Evolutionary conservation across 306 rosid genomes (phyloP).

Genomic region (Malus asiatica): DNA sequence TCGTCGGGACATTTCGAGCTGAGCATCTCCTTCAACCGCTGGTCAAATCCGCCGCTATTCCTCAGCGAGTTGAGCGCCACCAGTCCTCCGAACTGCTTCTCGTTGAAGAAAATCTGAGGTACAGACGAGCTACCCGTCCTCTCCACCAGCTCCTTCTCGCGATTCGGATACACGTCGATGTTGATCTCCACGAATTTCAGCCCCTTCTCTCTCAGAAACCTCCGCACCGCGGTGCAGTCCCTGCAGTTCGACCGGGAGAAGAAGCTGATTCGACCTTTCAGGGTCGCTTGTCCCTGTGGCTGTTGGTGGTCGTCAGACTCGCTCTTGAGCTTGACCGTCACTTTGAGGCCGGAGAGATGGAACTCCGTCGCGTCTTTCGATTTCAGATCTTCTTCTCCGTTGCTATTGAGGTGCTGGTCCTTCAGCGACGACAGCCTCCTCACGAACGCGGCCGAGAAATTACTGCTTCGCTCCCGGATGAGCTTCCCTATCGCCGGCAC

Average conservation of each 20-base stretch:
- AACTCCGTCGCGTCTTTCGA: conserved; percentile 45
- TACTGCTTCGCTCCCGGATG: conserved; percentile 53
- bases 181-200: conserved; percentile 68
- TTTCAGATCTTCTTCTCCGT: conserved; percentile 2
- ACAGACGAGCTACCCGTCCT: conserved; percentile 59
- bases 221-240: conserved; percentile 80
- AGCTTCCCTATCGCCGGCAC: conserved; percentile 62
- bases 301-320: conserved; percentile 4
- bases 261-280: conserved; percentile 78
- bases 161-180: conserved; percentile 64
- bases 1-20: conserved; percentile 39
- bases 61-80: conserved; percentile 80
- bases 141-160: conserved; percentile 61
- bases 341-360: conserved; percentile 58
- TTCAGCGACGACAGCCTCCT: conserved; percentile 52
- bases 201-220: conserved; percentile 53
- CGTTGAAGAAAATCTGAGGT: conserved; percentile 92
- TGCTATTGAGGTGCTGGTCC: conserved; percentile 1
- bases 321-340: conserved; percentile 42
- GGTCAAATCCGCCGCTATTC: conserved; percentile 72
- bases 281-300: not conserved
- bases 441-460: conserved; percentile 45
- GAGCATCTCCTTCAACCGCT: conserved; percentile 49
- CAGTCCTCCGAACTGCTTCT: conserved; percentile 73
- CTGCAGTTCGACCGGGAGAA: conserved; percentile 79